Conservation (phyloP, 1,284 basidiomycete species). For the Xerocomus minutiporus region DNA sequence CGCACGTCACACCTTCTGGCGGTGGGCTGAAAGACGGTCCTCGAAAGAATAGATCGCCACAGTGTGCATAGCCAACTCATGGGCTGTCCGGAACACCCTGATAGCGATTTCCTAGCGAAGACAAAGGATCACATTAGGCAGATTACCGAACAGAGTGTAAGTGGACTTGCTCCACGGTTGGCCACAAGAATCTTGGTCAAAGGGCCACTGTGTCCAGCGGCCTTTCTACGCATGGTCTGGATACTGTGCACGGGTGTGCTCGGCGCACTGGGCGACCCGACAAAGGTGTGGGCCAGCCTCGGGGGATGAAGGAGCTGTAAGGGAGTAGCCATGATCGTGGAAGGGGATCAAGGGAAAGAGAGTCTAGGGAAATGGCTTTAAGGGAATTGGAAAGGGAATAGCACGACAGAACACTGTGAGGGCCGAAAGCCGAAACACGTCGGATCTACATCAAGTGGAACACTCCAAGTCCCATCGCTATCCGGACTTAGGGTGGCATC, state of each 20-base stretch:
- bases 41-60: constrained; percentile 98
- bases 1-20: constrained; percentile 79
- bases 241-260: constrained; percentile 85
- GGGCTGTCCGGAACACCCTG: constrained; percentile 96
- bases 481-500: constrained; percentile 25
- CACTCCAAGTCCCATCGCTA: not conserved
- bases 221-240: constrained; percentile 86
- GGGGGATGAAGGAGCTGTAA: constrained; percentile 58
- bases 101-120: constrained; percentile 92
- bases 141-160: constrained; percentile 2
- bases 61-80: constrained; percentile 98
- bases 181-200: constrained; percentile 93
- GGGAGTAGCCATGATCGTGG: constrained; percentile 42
- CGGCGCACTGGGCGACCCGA: constrained; percentile 66
- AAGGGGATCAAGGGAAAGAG: constrained; percentile 11
- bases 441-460: not conserved
- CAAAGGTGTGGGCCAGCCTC: constrained; percentile 66
- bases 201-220: constrained; percentile 86
- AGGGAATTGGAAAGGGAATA: not conserved
- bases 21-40: constrained; percentile 94
- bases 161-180: constrained; percentile 79
- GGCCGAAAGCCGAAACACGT: constrained; percentile 4
- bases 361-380: constrained; percentile 10
- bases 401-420: not conserved
- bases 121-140: constrained; percentile 3